Evolutionary conservation across 306 rosid genomes (phyloP).

Genomic region (Heteromeles arbutifolia): DNA sequence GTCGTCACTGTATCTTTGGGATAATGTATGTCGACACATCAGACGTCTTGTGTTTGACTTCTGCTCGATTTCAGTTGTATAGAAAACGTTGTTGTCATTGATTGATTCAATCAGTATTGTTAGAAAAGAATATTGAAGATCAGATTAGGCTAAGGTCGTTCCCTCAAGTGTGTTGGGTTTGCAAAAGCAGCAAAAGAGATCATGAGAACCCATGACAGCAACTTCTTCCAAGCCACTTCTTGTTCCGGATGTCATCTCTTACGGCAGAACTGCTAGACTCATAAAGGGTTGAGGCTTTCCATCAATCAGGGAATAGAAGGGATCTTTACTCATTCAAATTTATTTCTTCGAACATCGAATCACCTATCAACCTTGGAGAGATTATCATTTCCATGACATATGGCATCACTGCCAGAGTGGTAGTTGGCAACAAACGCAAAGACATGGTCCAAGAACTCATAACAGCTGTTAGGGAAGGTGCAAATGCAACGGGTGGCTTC

Average conservation of each 20-base stretch:
- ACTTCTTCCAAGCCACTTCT: conserved; percentile 17
- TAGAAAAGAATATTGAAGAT: neutral
- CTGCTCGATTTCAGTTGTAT: neutral
- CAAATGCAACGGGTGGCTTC: conserved; percentile 8
- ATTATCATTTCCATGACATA: neutral
- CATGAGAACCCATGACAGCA: conserved; percentile 29
- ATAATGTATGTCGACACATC: neutral
- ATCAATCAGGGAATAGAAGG: conserved; percentile 28
- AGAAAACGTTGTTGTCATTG: neutral
- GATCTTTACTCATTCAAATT: conserved; percentile 12
- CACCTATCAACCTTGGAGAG: conserved; percentile 9
- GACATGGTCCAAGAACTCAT: conserved; percentile 3
- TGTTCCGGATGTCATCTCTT: neutral
- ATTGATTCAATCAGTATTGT: neutral
- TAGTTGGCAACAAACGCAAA: conserved; percentile 18
- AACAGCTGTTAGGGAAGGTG: neutral
- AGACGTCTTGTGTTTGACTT: neutral
- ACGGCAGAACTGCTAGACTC: conserved; percentile 32
- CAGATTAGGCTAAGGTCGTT: no score
- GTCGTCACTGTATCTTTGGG: neutral
- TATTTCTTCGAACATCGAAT: conserved; percentile 2
- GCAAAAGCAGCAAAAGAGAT: conserved; percentile 22
- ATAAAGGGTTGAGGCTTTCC: conserved; percentile 31
- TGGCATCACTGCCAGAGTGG: conserved; percentile 9
- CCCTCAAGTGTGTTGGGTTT: neutral